Evolutionary conservation across 495 filamentous ascomycete genomes (phyloP).

Genomic region (Talaromyces liani): DNA sequence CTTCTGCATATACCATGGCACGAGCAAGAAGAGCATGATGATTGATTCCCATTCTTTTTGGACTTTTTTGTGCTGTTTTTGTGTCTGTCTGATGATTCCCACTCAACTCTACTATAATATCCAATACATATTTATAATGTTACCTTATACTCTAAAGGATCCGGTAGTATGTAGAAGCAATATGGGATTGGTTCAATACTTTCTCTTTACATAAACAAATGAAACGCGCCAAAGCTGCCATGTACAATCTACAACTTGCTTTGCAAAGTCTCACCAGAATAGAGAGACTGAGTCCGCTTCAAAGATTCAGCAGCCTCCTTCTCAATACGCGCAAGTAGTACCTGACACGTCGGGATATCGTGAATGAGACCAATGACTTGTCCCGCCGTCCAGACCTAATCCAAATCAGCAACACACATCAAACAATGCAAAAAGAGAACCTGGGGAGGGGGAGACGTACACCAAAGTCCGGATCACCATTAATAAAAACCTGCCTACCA

Average conservation of each 20-base stretch:
- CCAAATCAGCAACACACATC: conserved; percentile 8
- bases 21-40: not conserved
- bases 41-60: not conserved
- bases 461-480: conserved; percentile 84
- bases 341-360: conserved; percentile 58
- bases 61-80: not conserved
- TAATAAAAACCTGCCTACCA: conserved; percentile 83
- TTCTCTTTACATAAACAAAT: not conserved
- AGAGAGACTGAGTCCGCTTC: conserved; percentile 30
- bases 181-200: not conserved
- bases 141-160: not conserved
- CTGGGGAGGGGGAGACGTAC: conserved; percentile 30
- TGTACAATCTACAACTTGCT: conserved; percentile 27
- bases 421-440: not conserved
- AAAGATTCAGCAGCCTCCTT: conserved; percentile 51
- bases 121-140: not conserved
- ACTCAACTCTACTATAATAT: conserved; percentile 2
- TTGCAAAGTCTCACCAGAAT: conserved; percentile 22
- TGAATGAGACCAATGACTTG: conserved; percentile 66
- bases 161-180: not conserved
- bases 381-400: conserved; percentile 62
- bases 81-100: not conserved
- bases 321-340: conserved; percentile 53
- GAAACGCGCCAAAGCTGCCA: not conserved
- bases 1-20: conserved; percentile 2